Conservation (phyloP, 225 moss, liverwort and hornwort genomes). For the Bryum argenteum region DNA sequence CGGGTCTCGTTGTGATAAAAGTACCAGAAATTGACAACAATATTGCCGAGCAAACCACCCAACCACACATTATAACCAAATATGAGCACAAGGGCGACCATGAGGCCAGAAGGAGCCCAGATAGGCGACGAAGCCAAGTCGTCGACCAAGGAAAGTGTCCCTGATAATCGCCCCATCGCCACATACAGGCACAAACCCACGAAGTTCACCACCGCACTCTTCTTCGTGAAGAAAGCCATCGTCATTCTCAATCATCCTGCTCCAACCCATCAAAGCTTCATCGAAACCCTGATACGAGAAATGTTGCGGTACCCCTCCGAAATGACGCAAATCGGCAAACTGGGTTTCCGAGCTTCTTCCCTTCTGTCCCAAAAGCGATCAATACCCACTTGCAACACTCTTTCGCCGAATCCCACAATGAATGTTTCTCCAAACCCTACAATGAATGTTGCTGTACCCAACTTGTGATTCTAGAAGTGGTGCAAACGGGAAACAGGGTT, state of each 20-base stretch:
- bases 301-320: too few relatives aligned
- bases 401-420: too few relatives aligned
- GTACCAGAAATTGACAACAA: constrained; percentile 76
- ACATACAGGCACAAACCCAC: constrained; percentile 40
- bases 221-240: constrained; percentile 46
- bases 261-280: constrained; percentile 18
- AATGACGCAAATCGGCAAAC: too few relatives aligned
- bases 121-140: constrained; percentile 59
- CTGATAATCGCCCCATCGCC: constrained; percentile 41
- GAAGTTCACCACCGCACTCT: constrained; percentile 38
- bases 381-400: too few relatives aligned
- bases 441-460: too few relatives aligned
- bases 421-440: too few relatives aligned
- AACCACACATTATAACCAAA: constrained; percentile 84
- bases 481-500: too few relatives aligned
- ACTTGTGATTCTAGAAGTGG: too few relatives aligned
- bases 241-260: constrained; percentile 46
- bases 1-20: constrained; percentile 48
- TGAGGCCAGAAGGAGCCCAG: constrained; percentile 89
- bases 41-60: constrained; percentile 78
- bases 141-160: constrained; percentile 35
- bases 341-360: too few relatives aligned
- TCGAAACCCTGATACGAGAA: not conserved
- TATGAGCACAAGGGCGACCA: constrained; percentile 85
- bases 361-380: too few relatives aligned